Conservation (phyloP, 345 rosid genomes). For the Eucalyptus regnans region DNA sequence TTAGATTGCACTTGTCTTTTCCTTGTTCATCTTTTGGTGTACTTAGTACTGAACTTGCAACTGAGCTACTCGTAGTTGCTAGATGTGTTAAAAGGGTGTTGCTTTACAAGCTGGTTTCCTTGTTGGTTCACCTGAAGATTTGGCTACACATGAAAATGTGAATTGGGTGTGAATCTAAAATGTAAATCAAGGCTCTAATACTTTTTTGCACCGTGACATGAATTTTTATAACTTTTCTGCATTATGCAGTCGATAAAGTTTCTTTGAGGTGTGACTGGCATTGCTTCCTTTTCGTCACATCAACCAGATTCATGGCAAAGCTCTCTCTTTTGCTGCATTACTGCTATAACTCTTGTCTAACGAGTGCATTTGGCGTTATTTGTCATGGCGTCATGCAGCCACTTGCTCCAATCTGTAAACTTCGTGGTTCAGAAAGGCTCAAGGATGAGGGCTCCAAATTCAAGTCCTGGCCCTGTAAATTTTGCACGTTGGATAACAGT, state of each 20-base stretch:
- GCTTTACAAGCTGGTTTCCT: background rate
- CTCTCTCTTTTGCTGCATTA: background rate
- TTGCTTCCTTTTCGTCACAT: background rate
- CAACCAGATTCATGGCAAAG: background rate
- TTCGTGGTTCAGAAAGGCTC: slow-evolving; percentile 40
- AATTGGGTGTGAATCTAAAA: background rate
- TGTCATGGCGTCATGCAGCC: slow-evolving; percentile 19
- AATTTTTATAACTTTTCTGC: background rate
- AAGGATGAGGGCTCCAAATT: slow-evolving; percentile 22
- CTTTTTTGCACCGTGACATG: background rate
- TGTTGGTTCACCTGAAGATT: background rate
- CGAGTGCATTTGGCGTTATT: background rate
- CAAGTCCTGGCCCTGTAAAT: slow-evolving; percentile 60
- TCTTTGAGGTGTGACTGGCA: background rate
- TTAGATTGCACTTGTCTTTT: background rate
- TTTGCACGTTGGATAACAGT: slow-evolving; percentile 59
- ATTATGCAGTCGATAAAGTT: background rate
- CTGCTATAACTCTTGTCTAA: background rate
- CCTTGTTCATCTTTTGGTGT: background rate
- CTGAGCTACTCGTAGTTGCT: background rate
- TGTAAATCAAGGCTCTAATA: background rate
- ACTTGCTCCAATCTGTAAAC: slow-evolving; percentile 48
- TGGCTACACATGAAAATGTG: background rate
- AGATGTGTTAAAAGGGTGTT: background rate
- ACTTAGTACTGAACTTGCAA: background rate